Conservation (phyloP, 129 eudicot species). For the Flaveria ramosissima region DNA sequence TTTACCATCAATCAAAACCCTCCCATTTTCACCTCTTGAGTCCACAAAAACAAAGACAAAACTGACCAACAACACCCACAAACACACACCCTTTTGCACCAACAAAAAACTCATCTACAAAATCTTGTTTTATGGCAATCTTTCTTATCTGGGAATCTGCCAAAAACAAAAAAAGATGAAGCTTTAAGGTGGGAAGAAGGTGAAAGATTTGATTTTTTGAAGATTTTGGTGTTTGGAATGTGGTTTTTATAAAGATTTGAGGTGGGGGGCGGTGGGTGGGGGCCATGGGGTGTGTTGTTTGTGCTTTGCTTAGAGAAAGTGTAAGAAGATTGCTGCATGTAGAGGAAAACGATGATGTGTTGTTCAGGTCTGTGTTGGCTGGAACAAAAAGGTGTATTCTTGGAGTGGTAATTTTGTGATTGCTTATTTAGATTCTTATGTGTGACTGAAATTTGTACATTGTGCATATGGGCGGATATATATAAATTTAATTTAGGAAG, state of each 20-base stretch:
- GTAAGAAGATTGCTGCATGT: conserved; percentile 42
- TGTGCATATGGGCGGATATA: too few species aligned
- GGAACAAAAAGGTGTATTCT: not conserved
- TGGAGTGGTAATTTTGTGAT: not conserved
- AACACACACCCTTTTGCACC: conserved; percentile 43
- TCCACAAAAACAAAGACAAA: conserved; percentile 37
- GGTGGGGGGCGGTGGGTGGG: conserved; percentile 26
- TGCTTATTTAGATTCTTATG: not conserved
- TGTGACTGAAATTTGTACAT: too few species aligned
- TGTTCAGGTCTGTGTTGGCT: conserved; percentile 11
- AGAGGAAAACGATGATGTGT: conserved; percentile 46
- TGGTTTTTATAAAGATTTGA: conserved; percentile 22
- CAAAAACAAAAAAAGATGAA: conserved; percentile 10
- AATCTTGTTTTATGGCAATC: conserved; percentile 12
- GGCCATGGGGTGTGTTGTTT: conserved; percentile 32
- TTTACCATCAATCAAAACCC: conserved; percentile 50
- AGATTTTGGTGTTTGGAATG: conserved; percentile 19
- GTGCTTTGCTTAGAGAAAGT: conserved; percentile 52
- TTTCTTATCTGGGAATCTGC: conserved; percentile 10
- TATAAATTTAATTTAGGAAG: too few species aligned
- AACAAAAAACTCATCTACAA: conserved; percentile 44
- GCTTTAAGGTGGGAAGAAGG: not conserved
- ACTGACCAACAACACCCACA: conserved; percentile 37
- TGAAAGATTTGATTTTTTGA: not conserved
- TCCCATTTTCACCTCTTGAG: conserved; percentile 41